These are phyloP conservation scores for Hortaea werneckii DNA, from an alignment of 2,329 filamentous ascomycete genomes.

Conservation along the genomic window DNA sequence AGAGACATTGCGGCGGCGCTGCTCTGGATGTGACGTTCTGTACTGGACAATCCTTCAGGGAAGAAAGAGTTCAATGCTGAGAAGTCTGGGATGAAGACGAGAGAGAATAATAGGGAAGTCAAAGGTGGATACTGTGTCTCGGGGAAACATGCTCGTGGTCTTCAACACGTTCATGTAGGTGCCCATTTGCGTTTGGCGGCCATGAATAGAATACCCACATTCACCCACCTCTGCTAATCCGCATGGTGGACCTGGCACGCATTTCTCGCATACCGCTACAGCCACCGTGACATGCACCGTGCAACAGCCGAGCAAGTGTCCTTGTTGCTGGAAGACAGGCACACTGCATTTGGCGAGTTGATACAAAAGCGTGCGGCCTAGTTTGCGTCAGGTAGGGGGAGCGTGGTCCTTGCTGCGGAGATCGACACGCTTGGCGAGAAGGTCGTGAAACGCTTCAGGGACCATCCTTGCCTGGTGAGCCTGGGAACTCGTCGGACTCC, in stretches of 20 bases:
- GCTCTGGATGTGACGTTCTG: too few relatives aligned
- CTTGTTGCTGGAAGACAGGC: background rate
- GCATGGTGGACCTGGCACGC: background rate
- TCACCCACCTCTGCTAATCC: background rate
- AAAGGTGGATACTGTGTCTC: too few relatives aligned
- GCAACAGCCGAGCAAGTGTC: background rate
- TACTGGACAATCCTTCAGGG: too few relatives aligned
- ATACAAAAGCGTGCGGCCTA: background rate
- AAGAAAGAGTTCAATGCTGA: too few relatives aligned
- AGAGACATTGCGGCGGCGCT: background rate
- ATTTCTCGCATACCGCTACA: background rate
- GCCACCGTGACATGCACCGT: background rate
- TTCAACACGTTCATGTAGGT: too few relatives aligned
- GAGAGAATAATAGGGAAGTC: too few relatives aligned
- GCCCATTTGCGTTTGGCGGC: background rate
- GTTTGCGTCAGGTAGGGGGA: background rate
- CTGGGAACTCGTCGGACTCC: too few relatives aligned
- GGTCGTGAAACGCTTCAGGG: background rate
- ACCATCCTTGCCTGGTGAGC: background rate
- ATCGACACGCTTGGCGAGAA: background rate
- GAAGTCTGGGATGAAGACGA: too few relatives aligned
- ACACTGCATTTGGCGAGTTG: background rate
- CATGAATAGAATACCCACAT: background rate
- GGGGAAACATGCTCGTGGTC: background rate
- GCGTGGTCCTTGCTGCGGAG: background rate